Percentiles rank a stretch among this genome's conserved stretches.
These are phyloP conservation scores for Penicillium coffeae DNA, from an alignment of 495 filamentous ascomycete species.

Conservation along the genomic window DNA sequence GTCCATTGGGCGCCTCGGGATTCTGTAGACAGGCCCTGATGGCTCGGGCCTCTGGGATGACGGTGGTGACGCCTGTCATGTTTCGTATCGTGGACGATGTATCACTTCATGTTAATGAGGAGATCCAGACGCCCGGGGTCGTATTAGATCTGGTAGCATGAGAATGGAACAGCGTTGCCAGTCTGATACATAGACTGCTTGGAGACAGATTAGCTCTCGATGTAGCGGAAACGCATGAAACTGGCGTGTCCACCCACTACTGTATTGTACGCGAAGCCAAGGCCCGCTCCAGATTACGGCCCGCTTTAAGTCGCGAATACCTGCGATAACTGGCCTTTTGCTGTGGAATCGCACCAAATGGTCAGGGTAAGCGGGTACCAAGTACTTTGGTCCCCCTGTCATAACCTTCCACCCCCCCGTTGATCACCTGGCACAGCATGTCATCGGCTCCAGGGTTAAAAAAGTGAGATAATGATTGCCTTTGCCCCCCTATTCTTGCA, in stretches of 20 bases:
- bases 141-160: background rate
- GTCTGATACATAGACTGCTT: too few species aligned
- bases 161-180: background rate
- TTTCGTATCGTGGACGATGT: background rate
- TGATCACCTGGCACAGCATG: conserved; percentile 23
- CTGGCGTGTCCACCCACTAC: background rate
- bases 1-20: too few species aligned
- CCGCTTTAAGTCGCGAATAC: background rate
- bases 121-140: background rate
- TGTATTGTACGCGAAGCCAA: background rate
- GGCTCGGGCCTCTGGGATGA: too few species aligned
- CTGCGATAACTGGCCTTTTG: background rate
- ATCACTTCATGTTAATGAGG: background rate
- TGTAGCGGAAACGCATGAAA: too few species aligned
- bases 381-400: conserved; percentile 11
- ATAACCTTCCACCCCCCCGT: conserved; percentile 6
- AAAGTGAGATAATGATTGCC: conserved; percentile 12
- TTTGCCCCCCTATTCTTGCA: background rate
- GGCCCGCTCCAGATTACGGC: background rate
- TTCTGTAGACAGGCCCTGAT: too few species aligned
- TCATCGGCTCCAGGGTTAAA: conserved; percentile 21
- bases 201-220: too few species aligned
- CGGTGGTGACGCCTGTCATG: background rate
- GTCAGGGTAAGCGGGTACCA: background rate
- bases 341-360: background rate